Percentiles rank a stretch among this genome's conserved stretches.
phyloP scores from a whole-genome alignment of 2,329 filamentous ascomycete genomes.

The Microdochium paspali region DNA sequence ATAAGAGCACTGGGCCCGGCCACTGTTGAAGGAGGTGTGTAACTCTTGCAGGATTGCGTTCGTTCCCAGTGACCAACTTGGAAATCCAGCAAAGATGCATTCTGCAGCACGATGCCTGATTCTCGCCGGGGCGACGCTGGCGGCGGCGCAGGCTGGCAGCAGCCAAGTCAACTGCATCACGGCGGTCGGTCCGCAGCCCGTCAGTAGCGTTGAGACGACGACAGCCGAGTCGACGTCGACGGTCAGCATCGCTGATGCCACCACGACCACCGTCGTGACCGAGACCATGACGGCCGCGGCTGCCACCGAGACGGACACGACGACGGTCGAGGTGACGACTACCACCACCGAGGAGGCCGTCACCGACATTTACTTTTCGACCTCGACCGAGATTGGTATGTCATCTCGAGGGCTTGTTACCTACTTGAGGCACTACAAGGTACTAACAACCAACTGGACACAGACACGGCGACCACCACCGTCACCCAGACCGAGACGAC shows the following conservation, averaged over 20 bases:
- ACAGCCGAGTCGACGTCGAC: neutral
- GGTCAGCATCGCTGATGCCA: neutral
- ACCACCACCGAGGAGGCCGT: neutral
- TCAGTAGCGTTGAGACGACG: neutral
- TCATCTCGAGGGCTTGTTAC: neutral
- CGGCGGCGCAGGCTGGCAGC: neutral
- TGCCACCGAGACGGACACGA: neutral
- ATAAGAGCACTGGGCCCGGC: neutral
- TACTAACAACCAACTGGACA: neutral
- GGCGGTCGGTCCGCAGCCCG: neutral
- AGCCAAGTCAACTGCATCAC: neutral
- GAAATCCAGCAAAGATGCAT: neutral
- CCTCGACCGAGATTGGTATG: neutral
- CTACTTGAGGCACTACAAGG: neutral
- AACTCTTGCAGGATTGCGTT: neutral
- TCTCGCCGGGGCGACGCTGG: neutral
- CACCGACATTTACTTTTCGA: neutral
- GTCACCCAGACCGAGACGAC: neutral
- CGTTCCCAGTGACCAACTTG: neutral
- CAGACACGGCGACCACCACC: neutral
- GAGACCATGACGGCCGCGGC: neutral
- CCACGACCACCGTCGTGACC: neutral
- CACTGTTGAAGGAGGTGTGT: neutral
- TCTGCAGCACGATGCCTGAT: neutral
- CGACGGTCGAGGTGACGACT: neutral